These are phyloP conservation scores for Neospora caninum DNA, from an alignment of 169 alveolate species.

Conservation along the genomic window DNA sequence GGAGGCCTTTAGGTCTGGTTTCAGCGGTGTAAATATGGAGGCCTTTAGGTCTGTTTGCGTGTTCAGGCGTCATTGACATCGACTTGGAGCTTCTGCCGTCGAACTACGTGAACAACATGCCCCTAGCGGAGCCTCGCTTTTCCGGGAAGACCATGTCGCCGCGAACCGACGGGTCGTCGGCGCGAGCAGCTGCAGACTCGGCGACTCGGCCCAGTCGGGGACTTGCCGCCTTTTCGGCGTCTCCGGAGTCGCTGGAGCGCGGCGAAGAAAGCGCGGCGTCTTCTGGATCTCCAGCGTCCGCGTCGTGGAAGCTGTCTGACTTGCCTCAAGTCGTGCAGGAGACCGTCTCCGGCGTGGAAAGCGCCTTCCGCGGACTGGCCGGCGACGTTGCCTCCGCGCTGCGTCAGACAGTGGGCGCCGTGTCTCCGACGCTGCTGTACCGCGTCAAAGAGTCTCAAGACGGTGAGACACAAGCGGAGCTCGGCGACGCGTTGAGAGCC, in stretches of 20 bases:
- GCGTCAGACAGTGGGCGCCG: neutral
- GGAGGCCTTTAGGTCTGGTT: no score
- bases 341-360: no score
- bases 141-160: neutral
- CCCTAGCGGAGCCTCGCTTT: neutral
- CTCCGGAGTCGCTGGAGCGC: neutral
- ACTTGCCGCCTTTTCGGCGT: neutral
- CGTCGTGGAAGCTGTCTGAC: no score
- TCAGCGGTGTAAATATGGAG: no score
- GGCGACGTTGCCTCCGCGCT: neutral
- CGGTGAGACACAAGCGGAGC: no score
- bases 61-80: neutral
- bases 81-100: conserved; percentile 22
- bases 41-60: neutral
- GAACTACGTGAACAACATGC: conserved; percentile 28
- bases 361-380: neutral
- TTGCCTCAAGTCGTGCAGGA: no score
- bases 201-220: neutral
- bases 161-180: neutral
- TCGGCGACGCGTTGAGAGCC: no score
- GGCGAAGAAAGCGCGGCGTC: neutral
- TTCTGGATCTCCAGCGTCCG: neutral
- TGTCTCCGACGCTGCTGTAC: neutral
- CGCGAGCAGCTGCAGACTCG: neutral
- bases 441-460: neutral